Base-by-base conservation (phyloP, 176 grass and related monocot genomes). In the Avena insularis region DNA sequence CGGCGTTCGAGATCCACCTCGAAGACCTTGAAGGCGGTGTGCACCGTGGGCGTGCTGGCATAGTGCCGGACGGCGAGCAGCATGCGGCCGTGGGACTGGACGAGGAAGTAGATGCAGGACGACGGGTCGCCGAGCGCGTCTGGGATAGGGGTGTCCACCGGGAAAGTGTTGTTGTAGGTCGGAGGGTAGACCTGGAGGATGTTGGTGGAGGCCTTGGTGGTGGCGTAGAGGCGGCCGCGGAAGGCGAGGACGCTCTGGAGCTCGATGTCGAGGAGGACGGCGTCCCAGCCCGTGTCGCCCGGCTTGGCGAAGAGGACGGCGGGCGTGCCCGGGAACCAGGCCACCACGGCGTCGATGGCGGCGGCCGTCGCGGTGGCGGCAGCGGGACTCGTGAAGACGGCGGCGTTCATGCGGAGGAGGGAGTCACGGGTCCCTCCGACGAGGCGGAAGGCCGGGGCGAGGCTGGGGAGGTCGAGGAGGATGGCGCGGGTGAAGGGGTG, bases 401-500 rank as follows among this genome's bases (percentile, higher is more conserved):
- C 10, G 6, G 13, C 33, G 11, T 66, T 86, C 77, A 90, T 75
- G 27, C 58, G 15, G 68, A 58, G 21, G 36, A 58, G 56, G 15
- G 68, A 84, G 4, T 1, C 3, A 1, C 12, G 33, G 47, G 64
- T 19, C 17, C 19, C 19, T 27, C 55, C 51, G 9, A 55, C 17
- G 48, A 16, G 5, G 23, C 19, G 9, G 11, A 68, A 48, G 63
- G 61, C 11, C 46, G 48, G 3, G 27, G 77, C 76, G 5, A 90
- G 55, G 27, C 47, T 21, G 25, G 88, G 78, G 33, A 90, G 60
- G 11, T 87, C 68, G 13, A 81, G 55, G 51, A 75, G 31, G 71
- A 54, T 3, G 20, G 35, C 77, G 31, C 84, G 21, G 33, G 69
- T 87, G 70, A 90, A 90, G 59, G 84, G 84, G 60, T 87, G 84